These are phyloP conservation scores for Metarhizium guizhouense DNA, from an alignment of 2,329 filamentous ascomycete species.

Conservation along the genomic window DNA sequence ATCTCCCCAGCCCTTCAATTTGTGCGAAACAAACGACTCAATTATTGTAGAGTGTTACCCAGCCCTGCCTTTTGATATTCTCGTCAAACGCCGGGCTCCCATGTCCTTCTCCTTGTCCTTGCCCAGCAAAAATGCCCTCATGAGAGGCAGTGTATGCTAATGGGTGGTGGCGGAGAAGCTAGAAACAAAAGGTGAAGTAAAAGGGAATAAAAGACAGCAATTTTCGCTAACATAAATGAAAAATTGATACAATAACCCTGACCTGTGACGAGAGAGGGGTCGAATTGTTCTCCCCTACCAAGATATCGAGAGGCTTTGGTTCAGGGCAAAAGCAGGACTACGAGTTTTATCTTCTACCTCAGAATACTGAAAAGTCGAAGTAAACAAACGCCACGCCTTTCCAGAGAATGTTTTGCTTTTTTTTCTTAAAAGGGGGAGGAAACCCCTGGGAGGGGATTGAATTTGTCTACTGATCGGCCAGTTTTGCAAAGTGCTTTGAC, in stretches of 20 bases:
- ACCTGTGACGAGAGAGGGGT: not conserved
- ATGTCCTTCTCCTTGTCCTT: not conserved
- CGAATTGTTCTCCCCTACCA: not conserved
- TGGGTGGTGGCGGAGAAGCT: not conserved
- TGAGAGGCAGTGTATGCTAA: not conserved
- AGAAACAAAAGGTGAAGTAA: not conserved
- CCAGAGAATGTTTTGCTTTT: not conserved
- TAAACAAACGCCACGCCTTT: not conserved
- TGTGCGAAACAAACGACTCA: not conserved
- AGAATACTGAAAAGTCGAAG: not conserved
- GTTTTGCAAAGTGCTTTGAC: constrained; percentile 89
- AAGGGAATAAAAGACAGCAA: not conserved
- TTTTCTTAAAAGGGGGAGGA: no score
- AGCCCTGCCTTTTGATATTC: constrained; percentile 5
- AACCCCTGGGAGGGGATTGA: not conserved
- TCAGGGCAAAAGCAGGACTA: not conserved
- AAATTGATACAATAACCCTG: not conserved
- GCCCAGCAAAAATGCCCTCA: not conserved
- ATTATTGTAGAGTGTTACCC: not conserved
- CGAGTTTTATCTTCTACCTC: not conserved
- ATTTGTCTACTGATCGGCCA: constrained; percentile 37
- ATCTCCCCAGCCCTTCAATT: not conserved
- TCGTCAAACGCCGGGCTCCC: constrained; percentile 6
- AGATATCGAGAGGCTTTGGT: not conserved
- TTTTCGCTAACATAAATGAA: not conserved